Evolutionary conservation across 2,329 filamentous ascomycete genomes (phyloP), one percentile per base, ranked within the genome.

Genomic region (Trichoderma koningii): DNA sequence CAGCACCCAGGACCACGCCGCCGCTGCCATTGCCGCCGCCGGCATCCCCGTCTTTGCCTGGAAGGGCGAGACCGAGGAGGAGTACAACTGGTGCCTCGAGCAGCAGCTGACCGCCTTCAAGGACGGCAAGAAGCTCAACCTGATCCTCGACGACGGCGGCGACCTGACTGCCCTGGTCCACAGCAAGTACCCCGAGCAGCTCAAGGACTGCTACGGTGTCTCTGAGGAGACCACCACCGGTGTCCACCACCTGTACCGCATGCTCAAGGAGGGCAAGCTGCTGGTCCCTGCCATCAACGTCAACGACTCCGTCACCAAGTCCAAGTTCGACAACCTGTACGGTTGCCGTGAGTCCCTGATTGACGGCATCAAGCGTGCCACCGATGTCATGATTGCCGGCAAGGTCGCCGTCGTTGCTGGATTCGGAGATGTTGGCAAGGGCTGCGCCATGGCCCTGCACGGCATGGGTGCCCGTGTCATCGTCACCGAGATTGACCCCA

Each of bases 311-410:
- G 94, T 99, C 78, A 99, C 95, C 82, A 99, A 98, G 90, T 97
- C 93, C 83, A 99, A 99, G 88, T 99, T 99, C 80, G 95, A 98
- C 88, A 99, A 99, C 89, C 85, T 98, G 71, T 99, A 98, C 88
- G 94, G 95, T 78, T 98, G 95, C 92, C 90, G 93, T 79, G 95
- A 98, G 86, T 97, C 94, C 70, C 90, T 99, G 75, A 89, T 99
- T 76, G 95, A 99, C 81, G 95, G 95, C 80, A 98, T 99, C 89
- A 99, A 98, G 91, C 94, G 94, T 85, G 94, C 95, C 75, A 99
- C 95, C 81, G 94, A 99, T 85, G 95, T 98, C 82, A 99, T 99
- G 95, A 94, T 98, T 86, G 95, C 95, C 77, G 95, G 95, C 81
- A 98, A 99, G 90, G 88, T 97, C 76, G 93, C 92, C 71, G 93